Conservation (phyloP, 2,329 filamentous ascomycete species). For the Plectosphaerella cucumerina region DNA sequence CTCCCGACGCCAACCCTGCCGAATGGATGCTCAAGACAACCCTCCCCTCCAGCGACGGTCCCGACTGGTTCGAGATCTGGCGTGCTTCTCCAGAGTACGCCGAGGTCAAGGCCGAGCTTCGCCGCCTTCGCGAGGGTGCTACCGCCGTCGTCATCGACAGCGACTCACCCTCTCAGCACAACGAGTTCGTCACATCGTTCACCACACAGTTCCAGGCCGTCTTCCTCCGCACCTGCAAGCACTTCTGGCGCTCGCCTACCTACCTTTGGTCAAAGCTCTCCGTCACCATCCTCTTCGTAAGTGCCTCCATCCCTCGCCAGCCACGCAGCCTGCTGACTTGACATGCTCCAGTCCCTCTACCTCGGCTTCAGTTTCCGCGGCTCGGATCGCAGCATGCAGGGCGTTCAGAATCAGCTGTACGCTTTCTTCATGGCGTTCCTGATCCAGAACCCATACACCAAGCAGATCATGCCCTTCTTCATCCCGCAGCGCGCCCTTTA, state of each 20-base stretch:
- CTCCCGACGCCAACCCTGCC: constrained; percentile 55
- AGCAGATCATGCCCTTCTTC: constrained; percentile 69
- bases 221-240: constrained; percentile 59
- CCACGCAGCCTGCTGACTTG: neutral
- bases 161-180: constrained; percentile 23
- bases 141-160: neutral
- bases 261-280: constrained; percentile 66
- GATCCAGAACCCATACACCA: constrained; percentile 60
- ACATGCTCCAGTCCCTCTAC: constrained; percentile 44
- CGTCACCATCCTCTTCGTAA: constrained; percentile 38
- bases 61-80: constrained; percentile 32
- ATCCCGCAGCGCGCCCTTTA: constrained; percentile 63
- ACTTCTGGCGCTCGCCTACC: constrained; percentile 68
- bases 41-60: constrained; percentile 15
- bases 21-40: constrained; percentile 59
- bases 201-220: constrained; percentile 55
- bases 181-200: constrained; percentile 71
- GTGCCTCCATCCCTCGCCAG: constrained; percentile 1
- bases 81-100: constrained; percentile 22
- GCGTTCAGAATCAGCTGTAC: constrained; percentile 66
- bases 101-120: constrained; percentile 20
- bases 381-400: constrained; percentile 53
- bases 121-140: constrained; percentile 30
- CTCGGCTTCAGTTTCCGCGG: constrained; percentile 61
- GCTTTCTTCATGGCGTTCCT: constrained; percentile 64